A percentile compares a stretch with the other conserved stretches of the same genome.
These are phyloP conservation scores for Mucor circinelloides DNA, from an alignment of 371 early-diverging fungal genomes.

Conservation along the genomic window DNA sequence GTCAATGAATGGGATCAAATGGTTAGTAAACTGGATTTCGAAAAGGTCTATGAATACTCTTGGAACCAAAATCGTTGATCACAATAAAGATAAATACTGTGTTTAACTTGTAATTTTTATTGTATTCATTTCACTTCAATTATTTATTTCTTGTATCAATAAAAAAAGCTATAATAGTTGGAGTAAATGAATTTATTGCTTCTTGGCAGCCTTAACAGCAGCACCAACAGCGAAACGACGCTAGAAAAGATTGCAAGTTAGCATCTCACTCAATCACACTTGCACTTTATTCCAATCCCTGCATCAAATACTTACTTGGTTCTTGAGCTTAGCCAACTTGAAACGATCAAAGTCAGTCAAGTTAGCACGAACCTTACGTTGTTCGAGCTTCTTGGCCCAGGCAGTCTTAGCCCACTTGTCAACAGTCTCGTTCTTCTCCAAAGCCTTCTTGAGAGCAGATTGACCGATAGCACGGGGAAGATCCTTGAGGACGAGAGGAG, in stretches of 20 bases:
- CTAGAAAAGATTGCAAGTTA: slow-evolving; percentile 24
- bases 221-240: slow-evolving; percentile 48
- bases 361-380: slow-evolving; percentile 76
- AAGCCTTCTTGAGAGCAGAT: slow-evolving; percentile 76
- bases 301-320: slow-evolving; percentile 58
- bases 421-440: slow-evolving; percentile 82
- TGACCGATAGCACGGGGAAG: slow-evolving; percentile 89
- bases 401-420: slow-evolving; percentile 86
- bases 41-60: slow-evolving; percentile 30
- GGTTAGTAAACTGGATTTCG: slow-evolving; percentile 34
- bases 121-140: slow-evolving; percentile 6
- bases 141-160: not conserved
- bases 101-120: slow-evolving; percentile 2
- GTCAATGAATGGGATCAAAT: slow-evolving; percentile 51
- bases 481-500: slow-evolving; percentile 81
- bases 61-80: slow-evolving; percentile 27
- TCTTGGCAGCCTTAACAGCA: slow-evolving; percentile 50
- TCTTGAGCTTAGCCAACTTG: slow-evolving; percentile 89
- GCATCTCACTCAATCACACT: not conserved
- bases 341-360: slow-evolving; percentile 97
- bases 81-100: not conserved
- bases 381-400: slow-evolving; percentile 93
- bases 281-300: not conserved
- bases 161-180: slow-evolving; percentile 2
- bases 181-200: slow-evolving; percentile 28